Base-by-base conservation (phyloP, 2,329 filamentous ascomycete genomes). In the Pseudogymnoascus sp. region DNA sequence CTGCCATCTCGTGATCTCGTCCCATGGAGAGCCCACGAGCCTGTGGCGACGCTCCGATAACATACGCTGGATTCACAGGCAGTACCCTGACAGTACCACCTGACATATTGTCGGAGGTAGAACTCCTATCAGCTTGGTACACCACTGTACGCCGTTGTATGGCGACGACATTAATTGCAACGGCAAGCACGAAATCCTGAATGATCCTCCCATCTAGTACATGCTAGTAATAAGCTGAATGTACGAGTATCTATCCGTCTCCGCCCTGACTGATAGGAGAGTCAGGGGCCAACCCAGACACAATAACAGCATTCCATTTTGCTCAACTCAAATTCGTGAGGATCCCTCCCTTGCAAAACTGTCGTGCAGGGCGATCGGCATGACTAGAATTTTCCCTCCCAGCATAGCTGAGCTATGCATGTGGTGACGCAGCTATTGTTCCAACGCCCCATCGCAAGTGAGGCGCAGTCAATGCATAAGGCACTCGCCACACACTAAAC, bases 261-360 rank as follows among this genome's bases (percentile, higher is more conserved):
- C 29, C 26, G 26, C 15, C 26, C n/a, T n/a, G 21, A 33, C 26
- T 33, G 50, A 56, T 56, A 56, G 50, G 50, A 13, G 44, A 50
- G 50, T 33, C 50, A 19, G 5, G 26, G 4, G 19, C 50, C 50
- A 56, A 56, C 31, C n/a, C 29, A 13, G 15, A 33, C n/a, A 56
- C n/a, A 33, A 56, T n/a, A 56, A 19, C 50, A 56, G 19, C n/a
- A 19, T 33, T 56, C 50, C 50, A 56, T 35, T 9, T 33, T 17
- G 29, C 29, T 56, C 26, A 21, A 56, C n/a, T 15, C 50, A 35
- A 56, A 17, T 4, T 21, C 17, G 5, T 15, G n/a, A 13, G 50
- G 50, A 56, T 56, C n/a, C 50, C 50, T 56, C 29, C 50, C 50
- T 56, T 56, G 50, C 17, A 56, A 33, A 33, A 56, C 50, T 56